Evolutionary conservation across 139 green algal species (phyloP).

Genomic region (Volvox reticuliferus): DNA sequence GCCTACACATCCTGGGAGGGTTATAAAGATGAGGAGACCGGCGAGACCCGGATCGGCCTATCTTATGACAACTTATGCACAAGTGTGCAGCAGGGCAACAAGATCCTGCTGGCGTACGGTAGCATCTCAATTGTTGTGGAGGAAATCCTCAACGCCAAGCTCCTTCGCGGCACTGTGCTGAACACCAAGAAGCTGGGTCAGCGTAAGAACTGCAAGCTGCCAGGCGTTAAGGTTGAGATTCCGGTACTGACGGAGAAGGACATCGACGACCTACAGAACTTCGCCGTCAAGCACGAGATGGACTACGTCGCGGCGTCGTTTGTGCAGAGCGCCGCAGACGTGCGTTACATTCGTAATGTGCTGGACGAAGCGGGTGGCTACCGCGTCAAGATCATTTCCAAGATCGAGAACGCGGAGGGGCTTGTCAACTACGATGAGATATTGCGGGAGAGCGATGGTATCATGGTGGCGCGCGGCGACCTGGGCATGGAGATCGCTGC

Average conservation of each 20-base stretch:
- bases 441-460: constrained; percentile 71
- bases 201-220: constrained; percentile 81
- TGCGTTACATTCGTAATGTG: constrained; percentile 67
- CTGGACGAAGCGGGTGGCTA: constrained; percentile 67
- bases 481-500: constrained; percentile 78
- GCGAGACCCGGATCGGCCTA: constrained; percentile 71
- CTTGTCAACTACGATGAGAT: constrained; percentile 68
- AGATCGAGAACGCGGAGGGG: constrained; percentile 71
- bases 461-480: constrained; percentile 79
- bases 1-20: constrained; percentile 66
- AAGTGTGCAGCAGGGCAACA: constrained; percentile 62
- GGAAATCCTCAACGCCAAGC: constrained; percentile 55
- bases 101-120: constrained; percentile 76
- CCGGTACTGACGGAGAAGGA: constrained; percentile 80
- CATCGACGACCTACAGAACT: constrained; percentile 74
- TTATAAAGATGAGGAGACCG: constrained; percentile 58
- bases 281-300: constrained; percentile 63
- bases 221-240: constrained; percentile 86
- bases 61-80: constrained; percentile 75
- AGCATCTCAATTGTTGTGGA: constrained; percentile 66
- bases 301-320: constrained; percentile 73
- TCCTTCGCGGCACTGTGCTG: constrained; percentile 59
- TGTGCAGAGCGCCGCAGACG: constrained; percentile 68
- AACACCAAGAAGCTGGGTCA: constrained; percentile 69
- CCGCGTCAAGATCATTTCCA: constrained; percentile 73